Evolutionary conservation across 139 green algal genomes (phyloP).

Genomic region (Chlamydomonas incerta): DNA sequence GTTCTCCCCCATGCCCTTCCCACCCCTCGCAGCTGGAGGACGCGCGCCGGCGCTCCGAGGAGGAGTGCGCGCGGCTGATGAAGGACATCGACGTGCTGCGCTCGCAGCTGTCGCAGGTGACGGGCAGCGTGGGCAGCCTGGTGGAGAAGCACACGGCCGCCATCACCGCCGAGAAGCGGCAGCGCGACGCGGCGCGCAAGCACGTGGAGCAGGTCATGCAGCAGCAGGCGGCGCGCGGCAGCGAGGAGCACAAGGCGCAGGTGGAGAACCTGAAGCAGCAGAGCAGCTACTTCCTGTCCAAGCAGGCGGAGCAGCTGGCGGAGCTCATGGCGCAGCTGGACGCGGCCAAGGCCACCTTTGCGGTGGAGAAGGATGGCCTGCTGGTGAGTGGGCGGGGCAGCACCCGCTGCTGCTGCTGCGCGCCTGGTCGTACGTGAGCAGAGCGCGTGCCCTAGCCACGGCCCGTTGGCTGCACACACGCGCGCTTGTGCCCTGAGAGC

Average conservation of each 20-base stretch:
- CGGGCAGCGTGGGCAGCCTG: slow-evolving; percentile 25
- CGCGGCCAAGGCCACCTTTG: not conserved
- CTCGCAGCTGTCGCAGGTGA: slow-evolving; percentile 28
- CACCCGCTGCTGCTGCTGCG: too few species aligned
- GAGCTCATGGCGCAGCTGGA: slow-evolving; percentile 36
- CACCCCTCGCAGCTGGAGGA: slow-evolving; percentile 16
- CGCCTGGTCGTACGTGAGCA: too few species aligned
- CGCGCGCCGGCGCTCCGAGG: slow-evolving; percentile 6
- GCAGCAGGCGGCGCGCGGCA: slow-evolving; percentile 21
- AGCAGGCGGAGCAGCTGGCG: slow-evolving; percentile 24
- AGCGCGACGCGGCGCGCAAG: slow-evolving; percentile 16
- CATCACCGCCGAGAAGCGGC: slow-evolving; percentile 16
- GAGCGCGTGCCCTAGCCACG: too few species aligned
- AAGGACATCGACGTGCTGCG: slow-evolving; percentile 25
- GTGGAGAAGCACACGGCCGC: slow-evolving; percentile 33
- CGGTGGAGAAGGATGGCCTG: slow-evolving; percentile 18
- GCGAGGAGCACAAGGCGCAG: slow-evolving; percentile 40
- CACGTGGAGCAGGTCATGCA: slow-evolving; percentile 17
- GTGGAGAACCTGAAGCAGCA: slow-evolving; percentile 60
- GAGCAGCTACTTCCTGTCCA: slow-evolving; percentile 31
- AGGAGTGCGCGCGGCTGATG: slow-evolving; percentile 34
- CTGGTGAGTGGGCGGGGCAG: too few species aligned
- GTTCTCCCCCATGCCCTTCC: not conserved
- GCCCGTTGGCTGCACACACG: too few species aligned
- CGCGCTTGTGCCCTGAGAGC: too few species aligned